Evolutionary conservation across 441 rosid genomes (phyloP).

Genomic region (Pelargonium citronellum): DNA sequence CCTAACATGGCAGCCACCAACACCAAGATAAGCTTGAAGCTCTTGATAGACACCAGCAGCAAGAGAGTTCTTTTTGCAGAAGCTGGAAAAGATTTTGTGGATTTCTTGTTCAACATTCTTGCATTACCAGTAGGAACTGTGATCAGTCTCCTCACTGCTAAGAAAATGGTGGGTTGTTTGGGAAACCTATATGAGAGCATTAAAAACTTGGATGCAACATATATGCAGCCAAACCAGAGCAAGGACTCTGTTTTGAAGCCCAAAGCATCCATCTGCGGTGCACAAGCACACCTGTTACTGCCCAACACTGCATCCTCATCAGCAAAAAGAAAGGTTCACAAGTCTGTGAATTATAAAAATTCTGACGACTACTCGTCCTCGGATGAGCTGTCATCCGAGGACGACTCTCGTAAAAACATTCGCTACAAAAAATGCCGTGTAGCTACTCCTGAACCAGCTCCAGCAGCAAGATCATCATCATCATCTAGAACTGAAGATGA

Average conservation of each 20-base stretch:
- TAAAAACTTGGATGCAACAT: slow-evolving; percentile 7
- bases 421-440: neutral
- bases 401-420: too few relatives aligned
- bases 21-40: slow-evolving; percentile 24
- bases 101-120: slow-evolving; percentile 26
- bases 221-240: slow-evolving; percentile 9
- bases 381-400: too few relatives aligned
- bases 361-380: too few relatives aligned
- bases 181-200: slow-evolving; percentile 25
- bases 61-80: slow-evolving; percentile 26
- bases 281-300: slow-evolving; percentile 7
- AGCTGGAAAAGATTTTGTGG: slow-evolving; percentile 31
- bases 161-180: slow-evolving; percentile 19
- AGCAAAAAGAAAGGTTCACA: neutral
- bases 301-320: slow-evolving; percentile 1
- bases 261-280: neutral
- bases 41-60: slow-evolving; percentile 14
- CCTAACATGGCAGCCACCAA: slow-evolving; percentile 3
- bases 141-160: slow-evolving; percentile 10
- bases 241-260: slow-evolving; percentile 19
- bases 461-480: too few relatives aligned
- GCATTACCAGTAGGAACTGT: slow-evolving; percentile 23
- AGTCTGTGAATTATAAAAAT: neutral
- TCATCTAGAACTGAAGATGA: neutral
- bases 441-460: neutral